A percentile compares a stretch with the other conserved stretches of the same genome.
Conservation (phyloP, 2,329 filamentous ascomycete genomes). For the Myriangium duriaei region DNA sequence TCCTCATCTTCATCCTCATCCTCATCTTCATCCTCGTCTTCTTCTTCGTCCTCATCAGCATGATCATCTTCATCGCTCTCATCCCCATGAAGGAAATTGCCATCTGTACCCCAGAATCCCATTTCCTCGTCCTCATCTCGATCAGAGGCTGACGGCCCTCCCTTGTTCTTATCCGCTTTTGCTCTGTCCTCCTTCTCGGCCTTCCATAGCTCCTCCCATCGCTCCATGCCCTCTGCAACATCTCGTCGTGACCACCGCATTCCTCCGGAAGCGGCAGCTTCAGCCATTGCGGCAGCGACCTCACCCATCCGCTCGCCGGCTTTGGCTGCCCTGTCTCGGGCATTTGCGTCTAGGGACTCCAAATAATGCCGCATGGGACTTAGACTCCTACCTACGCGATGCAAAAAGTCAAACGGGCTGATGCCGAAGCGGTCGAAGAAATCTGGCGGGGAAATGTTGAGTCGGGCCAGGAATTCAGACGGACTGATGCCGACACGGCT, state of each 20-base stretch:
- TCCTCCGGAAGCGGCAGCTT: slow-evolving; percentile 3
- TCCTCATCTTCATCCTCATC: slow-evolving; percentile 10
- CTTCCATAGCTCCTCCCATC: slow-evolving; percentile 7
- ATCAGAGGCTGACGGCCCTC: background rate
- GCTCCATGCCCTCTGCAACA: slow-evolving; percentile 8
- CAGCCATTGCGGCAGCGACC: slow-evolving; percentile 24
- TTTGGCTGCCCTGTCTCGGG: slow-evolving; percentile 2
- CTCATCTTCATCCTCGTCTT: slow-evolving; percentile 6
- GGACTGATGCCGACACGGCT: slow-evolving; percentile 2
- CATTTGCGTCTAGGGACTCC: slow-evolving; percentile 12
- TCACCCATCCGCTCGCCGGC: slow-evolving; percentile 23
- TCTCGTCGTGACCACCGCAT: slow-evolving; percentile 1
- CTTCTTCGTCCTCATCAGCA: slow-evolving; percentile 3
- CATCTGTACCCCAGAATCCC: slow-evolving; percentile 13
- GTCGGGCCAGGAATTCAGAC: slow-evolving; percentile 3
- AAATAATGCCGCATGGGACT: slow-evolving; percentile 35
- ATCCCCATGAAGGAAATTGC: slow-evolving; percentile 4
- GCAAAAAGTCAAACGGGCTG: slow-evolving; percentile 34
- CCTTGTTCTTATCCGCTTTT: background rate
- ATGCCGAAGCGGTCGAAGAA: slow-evolving; percentile 17
- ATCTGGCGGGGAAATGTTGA: slow-evolving; percentile 8
- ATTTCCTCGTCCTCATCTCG: slow-evolving; percentile 6
- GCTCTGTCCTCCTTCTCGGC: background rate
- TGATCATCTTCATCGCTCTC: slow-evolving; percentile 1
- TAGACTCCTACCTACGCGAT: slow-evolving; percentile 32